Percentiles rank a stretch among this genome's conserved stretches.
Conservation (phyloP, 371 early-diverging fungal genomes). For the Nematocida ausubeli region DNA sequence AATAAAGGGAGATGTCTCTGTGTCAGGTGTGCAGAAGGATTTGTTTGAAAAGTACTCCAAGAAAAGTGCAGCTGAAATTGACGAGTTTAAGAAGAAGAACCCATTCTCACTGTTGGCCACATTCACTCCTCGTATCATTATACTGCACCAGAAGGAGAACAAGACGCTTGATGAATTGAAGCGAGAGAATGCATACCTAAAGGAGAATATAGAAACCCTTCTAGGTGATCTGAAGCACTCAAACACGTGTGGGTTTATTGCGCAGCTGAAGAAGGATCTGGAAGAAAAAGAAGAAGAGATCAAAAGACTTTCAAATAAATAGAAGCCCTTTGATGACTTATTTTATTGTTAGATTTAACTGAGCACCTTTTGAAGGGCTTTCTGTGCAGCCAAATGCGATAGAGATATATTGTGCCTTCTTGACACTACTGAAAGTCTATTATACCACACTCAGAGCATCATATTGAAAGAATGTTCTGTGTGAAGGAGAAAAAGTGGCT, state of each 20-base stretch:
- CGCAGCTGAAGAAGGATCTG: constrained; percentile 27
- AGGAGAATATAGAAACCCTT: constrained; percentile 36
- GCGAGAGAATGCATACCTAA: constrained; percentile 31
- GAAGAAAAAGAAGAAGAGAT: constrained; percentile 8
- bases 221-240: constrained; percentile 23
- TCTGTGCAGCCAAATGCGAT: too few relatives aligned
- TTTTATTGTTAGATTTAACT: too few relatives aligned
- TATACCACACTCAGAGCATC: too few relatives aligned
- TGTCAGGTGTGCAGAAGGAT: constrained; percentile 22
- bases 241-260: constrained; percentile 12
- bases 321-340: too few relatives aligned
- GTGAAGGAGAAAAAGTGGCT: too few relatives aligned
- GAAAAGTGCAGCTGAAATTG: constrained; percentile 30
- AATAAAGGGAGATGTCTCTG: constrained; percentile 18
- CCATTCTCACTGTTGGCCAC: constrained; percentile 11
- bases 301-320: constrained; percentile 2
- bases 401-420: too few relatives aligned
- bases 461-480: too few relatives aligned
- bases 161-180: constrained; percentile 26
- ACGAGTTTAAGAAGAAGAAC: constrained; percentile 23
- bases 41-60: constrained; percentile 22
- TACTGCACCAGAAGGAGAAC: constrained; percentile 22
- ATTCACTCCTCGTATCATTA: constrained; percentile 33
- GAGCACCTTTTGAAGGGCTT: too few relatives aligned
- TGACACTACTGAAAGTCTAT: too few relatives aligned